Percentiles rank a stretch among this genome's conserved stretches.
Evolutionary conservation across 78 protist species (phyloP).

Genomic region (Capsaspora owczarzaki): DNA sequence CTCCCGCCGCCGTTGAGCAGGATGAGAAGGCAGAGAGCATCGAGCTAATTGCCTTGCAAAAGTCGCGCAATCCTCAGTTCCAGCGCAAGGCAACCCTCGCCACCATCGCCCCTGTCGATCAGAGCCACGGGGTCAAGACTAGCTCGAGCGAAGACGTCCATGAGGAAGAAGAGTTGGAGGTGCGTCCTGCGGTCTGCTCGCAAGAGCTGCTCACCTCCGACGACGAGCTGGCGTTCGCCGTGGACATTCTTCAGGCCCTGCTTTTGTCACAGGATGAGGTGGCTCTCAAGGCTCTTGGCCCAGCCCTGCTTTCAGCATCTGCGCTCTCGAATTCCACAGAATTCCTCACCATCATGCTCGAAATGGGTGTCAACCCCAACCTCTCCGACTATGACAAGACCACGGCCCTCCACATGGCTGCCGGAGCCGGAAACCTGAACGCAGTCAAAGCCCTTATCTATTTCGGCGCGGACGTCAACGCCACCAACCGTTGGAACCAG

Average conservation of each 20-base stretch:
- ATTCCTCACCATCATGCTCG: neutral
- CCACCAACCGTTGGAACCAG: constrained; percentile 19
- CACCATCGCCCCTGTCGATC: too few species aligned
- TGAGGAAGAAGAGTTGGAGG: too few species aligned
- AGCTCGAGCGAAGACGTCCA: too few species aligned
- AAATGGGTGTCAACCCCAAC: neutral
- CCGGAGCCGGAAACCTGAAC: constrained; percentile 26
- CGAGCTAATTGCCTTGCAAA: neutral
- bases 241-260: neutral
- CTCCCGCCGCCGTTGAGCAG: too few species aligned
- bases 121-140: too few species aligned
- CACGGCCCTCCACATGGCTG: constrained; percentile 42
- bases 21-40: neutral
- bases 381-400: constrained; percentile 35
- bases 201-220: too few species aligned
- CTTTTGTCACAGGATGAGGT: neutral
- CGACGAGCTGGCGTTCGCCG: neutral
- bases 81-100: neutral
- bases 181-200: too few species aligned
- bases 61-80: neutral
- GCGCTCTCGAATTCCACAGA: neutral
- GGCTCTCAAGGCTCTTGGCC: neutral
- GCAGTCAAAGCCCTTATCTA: constrained; percentile 2
- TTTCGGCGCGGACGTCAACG: constrained; percentile 7
- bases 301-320: neutral